phyloP scores from a whole-genome alignment of 768 basidiomycete genomes.

The Kwoniella newhampshirensis region DNA sequence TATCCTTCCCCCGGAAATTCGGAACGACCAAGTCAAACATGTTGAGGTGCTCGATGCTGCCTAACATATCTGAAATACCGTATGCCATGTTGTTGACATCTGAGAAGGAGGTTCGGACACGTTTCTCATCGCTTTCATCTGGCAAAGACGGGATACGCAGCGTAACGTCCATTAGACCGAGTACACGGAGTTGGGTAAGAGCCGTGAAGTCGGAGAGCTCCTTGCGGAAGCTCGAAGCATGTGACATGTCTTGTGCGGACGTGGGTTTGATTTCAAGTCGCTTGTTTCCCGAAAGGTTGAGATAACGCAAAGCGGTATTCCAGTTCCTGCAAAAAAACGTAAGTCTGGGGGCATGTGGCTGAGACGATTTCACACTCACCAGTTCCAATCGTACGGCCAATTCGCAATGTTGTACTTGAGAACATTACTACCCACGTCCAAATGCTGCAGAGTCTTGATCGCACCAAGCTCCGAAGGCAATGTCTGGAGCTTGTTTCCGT shows the following conservation, averaged over 20 bases:
- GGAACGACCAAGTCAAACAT: constrained; percentile 92
- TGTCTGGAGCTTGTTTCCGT: constrained; percentile 90
- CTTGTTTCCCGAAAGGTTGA: constrained; percentile 97
- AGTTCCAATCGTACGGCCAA: constrained; percentile 99
- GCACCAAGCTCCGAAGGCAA: constrained; percentile 86
- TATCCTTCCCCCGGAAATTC: constrained; percentile 70
- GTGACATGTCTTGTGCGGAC: constrained; percentile 53
- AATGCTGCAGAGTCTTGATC: constrained; percentile 69
- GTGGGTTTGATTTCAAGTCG: constrained; percentile 90
- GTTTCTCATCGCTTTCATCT: constrained; percentile 72
- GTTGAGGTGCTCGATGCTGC: constrained; percentile 69
- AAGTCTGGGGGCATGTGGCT: background rate
- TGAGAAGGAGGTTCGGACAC: constrained; percentile 85
- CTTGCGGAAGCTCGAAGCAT: constrained; percentile 49
- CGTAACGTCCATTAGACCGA: constrained; percentile 96
- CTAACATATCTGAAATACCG: constrained; percentile 91
- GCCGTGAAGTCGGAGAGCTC: constrained; percentile 78
- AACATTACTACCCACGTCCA: constrained; percentile 91
- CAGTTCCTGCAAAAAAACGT: constrained; percentile 70
- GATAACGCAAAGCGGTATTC: constrained; percentile 86
- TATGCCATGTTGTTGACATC: constrained; percentile 90
- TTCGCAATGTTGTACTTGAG: constrained; percentile 98
- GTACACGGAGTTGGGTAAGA: constrained; percentile 77
- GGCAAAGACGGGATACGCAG: constrained; percentile 61
- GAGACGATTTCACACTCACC: constrained; percentile 63